phyloP scores from a whole-genome alignment of 768 basidiomycete species.

The Phlegmacium glaucopus region DNA sequence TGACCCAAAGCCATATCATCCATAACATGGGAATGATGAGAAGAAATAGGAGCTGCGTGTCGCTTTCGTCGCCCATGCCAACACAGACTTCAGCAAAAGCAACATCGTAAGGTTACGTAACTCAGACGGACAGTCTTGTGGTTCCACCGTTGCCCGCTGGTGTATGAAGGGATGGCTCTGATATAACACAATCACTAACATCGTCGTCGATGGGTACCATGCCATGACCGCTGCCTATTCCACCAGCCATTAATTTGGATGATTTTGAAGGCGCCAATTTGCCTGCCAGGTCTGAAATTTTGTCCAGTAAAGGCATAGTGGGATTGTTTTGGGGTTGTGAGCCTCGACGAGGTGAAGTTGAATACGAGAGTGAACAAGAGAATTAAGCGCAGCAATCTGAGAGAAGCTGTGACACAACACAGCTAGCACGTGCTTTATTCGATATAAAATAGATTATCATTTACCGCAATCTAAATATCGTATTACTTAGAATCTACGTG shows the following conservation, averaged over 20 bases:
- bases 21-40: slow-evolving; percentile 64
- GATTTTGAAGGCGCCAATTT: slow-evolving; percentile 38
- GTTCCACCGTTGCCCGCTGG: background rate
- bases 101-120: slow-evolving; percentile 46
- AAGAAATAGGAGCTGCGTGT: slow-evolving; percentile 54
- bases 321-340: background rate
- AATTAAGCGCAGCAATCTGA: too few species aligned
- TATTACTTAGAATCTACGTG: slow-evolving; percentile 6
- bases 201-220: slow-evolving; percentile 67
- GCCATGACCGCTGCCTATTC: slow-evolving; percentile 58
- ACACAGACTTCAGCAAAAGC: slow-evolving; percentile 29
- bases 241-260: slow-evolving; percentile 42
- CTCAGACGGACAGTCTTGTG: slow-evolving; percentile 12
- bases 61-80: slow-evolving; percentile 34
- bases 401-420: too few species aligned
- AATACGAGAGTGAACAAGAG: too few species aligned
- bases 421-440: too few species aligned
- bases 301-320: slow-evolving; percentile 55
- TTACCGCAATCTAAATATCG: too few species aligned
- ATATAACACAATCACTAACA: slow-evolving; percentile 42
- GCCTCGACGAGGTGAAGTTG: background rate
- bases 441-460: too few species aligned
- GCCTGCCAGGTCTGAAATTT: slow-evolving; percentile 47
- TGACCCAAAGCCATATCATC: slow-evolving; percentile 70
- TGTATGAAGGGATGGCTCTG: background rate